Conservation (phyloP, 306 rosid genomes). For the Betula pendula region DNA sequence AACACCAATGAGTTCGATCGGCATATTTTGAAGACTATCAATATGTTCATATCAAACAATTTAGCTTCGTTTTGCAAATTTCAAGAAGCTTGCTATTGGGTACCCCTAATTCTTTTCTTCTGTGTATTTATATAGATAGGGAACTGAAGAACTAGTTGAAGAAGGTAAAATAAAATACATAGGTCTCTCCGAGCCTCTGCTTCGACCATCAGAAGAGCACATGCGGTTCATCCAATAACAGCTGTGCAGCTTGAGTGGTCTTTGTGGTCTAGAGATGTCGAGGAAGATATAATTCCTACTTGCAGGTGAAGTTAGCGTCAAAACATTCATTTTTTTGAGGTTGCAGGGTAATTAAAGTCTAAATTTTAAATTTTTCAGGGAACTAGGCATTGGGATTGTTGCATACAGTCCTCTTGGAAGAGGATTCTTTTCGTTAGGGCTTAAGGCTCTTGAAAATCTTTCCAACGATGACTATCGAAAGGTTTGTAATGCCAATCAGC, state of each 20-base stretch:
- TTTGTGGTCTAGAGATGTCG: slow-evolving; percentile 58
- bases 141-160: slow-evolving; percentile 62
- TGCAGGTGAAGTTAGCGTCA: slow-evolving; percentile 48
- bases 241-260: slow-evolving; percentile 72
- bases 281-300: slow-evolving; percentile 59
- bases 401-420: slow-evolving; percentile 69
- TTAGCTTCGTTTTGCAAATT: too few species aligned
- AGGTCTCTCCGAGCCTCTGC: slow-evolving; percentile 71
- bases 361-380: slow-evolving; percentile 33
- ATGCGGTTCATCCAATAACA: slow-evolving; percentile 66
- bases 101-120: not conserved
- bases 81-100: not conserved
- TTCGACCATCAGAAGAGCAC: slow-evolving; percentile 73
- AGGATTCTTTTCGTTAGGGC: slow-evolving; percentile 59
- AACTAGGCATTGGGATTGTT: slow-evolving; percentile 66
- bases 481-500: too few species aligned
- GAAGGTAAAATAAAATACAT: slow-evolving; percentile 65
- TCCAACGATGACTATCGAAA: slow-evolving; percentile 37
- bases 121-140: slow-evolving; percentile 41
- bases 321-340: too few species aligned
- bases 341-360: not conserved
- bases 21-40: too few species aligned
- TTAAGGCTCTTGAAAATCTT: slow-evolving; percentile 37
- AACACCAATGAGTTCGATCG: too few species aligned
- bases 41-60: too few species aligned